Conservation (phyloP, 192 early-diverging fungal species). For the Thoreauomyces humboldtii region DNA sequence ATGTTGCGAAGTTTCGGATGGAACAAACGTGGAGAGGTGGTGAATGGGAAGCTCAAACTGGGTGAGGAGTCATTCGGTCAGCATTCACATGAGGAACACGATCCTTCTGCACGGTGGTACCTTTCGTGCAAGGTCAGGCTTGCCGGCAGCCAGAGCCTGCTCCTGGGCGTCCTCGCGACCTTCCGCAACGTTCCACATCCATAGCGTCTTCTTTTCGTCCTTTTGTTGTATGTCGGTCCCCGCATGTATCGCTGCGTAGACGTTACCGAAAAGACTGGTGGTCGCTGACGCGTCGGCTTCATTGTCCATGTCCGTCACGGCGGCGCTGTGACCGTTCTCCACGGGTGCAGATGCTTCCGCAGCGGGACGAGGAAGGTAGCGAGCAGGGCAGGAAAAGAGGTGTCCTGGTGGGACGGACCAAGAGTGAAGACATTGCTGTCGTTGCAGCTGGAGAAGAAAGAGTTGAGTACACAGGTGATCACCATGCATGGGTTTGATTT, state of each 20-base stretch:
- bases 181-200: conserved; percentile 18
- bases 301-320: background rate
- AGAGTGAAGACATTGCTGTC: conserved; percentile 21
- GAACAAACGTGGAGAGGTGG: conserved; percentile 1
- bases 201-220: conserved; percentile 7
- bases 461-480: background rate
- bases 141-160: conserved; percentile 5
- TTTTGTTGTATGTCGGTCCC: conserved; percentile 6
- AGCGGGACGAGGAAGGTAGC: conserved; percentile 14
- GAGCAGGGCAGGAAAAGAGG: conserved; percentile 21
- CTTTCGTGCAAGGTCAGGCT: conserved; percentile 3
- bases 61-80: background rate
- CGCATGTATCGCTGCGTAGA: conserved; percentile 8
- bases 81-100: background rate
- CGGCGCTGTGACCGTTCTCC: background rate
- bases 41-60: background rate
- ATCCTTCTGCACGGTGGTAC: background rate
- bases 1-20: background rate
- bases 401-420: conserved; percentile 22
- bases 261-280: background rate
- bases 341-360: background rate
- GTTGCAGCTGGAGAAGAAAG: background rate
- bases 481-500: background rate
- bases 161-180: background rate
- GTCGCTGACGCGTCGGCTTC: background rate